Percentiles rank a stretch among this genome's conserved stretches.
Evolutionary conservation across 352 stramenopile genomes (phyloP).

Genomic region (Phytopythium mirpurense): DNA sequence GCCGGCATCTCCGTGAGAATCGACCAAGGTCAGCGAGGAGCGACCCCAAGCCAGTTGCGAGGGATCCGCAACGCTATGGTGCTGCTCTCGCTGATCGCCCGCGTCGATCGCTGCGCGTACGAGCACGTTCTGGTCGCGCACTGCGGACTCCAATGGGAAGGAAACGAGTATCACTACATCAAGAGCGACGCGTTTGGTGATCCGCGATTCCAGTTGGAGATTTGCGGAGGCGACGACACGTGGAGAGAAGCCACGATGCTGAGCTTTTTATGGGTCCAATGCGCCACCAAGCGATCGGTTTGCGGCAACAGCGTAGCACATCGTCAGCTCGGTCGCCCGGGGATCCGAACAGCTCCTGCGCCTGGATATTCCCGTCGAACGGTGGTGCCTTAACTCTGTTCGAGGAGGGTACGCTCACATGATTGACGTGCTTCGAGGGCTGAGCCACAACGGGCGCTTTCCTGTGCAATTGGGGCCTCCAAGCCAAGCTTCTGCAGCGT

Average conservation of each 20-base stretch:
- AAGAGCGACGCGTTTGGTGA: background rate
- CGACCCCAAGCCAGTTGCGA: background rate
- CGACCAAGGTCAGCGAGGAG: background rate
- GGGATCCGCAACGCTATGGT: background rate
- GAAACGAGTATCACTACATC: background rate
- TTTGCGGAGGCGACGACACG: background rate
- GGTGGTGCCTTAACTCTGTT: too few relatives aligned
- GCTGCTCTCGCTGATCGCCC: constrained; percentile 1
- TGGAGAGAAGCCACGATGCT: background rate
- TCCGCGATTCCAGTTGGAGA: background rate
- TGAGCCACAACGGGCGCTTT: background rate
- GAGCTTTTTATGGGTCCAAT: background rate
- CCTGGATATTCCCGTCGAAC: background rate
- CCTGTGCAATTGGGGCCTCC: background rate
- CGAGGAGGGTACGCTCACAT: background rate
- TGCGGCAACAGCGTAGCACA: background rate
- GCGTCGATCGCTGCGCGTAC: background rate
- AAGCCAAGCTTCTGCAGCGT: background rate
- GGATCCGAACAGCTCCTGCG: background rate
- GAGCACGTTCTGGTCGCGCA: background rate
- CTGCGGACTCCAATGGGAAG: background rate
- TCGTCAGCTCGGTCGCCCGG: background rate
- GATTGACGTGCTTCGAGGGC: background rate
- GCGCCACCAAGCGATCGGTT: background rate
- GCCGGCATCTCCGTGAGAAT: background rate